A percentile compares a stretch with the other conserved stretches of the same genome.
Evolutionary conservation across 1,284 basidiomycete species (phyloP).

Genomic region (Puccinia triticina): DNA sequence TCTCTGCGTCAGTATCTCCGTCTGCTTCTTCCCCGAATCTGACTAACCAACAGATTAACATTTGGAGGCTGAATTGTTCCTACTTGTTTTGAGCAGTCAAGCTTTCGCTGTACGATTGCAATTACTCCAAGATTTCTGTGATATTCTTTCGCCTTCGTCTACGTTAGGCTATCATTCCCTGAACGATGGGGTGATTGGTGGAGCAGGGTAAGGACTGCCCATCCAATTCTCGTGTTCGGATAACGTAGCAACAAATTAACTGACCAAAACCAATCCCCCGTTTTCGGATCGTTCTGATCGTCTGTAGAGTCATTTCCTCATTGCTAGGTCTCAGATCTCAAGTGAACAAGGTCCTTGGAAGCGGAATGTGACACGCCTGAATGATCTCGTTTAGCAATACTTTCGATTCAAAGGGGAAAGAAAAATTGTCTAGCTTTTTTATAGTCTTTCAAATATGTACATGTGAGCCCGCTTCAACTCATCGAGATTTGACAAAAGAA

Average conservation of each 20-base stretch:
- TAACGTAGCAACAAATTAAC: neutral
- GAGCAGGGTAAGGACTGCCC: constrained; percentile 70
- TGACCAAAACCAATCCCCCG: neutral
- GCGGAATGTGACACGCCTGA: neutral
- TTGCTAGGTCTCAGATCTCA: constrained; percentile 44
- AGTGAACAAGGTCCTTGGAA: constrained; percentile 46
- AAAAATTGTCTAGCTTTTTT: neutral
- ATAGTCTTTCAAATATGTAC: too few relatives aligned
- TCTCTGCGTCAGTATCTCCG: constrained; percentile 11
- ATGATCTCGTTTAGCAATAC: neutral
- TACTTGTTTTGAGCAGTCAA: constrained; percentile 63
- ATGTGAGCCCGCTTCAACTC: too few relatives aligned
- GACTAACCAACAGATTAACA: constrained; percentile 52
- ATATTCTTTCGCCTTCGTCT: constrained; percentile 86
- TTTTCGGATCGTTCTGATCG: neutral
- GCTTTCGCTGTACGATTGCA: constrained; percentile 72
- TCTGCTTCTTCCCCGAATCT: constrained; percentile 32
- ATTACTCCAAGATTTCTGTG: constrained; percentile 77
- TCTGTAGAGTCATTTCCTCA: constrained; percentile 39
- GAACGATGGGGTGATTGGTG: constrained; percentile 82
- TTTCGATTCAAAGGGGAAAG: neutral
- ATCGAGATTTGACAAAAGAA: too few relatives aligned
- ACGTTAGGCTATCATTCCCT: constrained; percentile 76
- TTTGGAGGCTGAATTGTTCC: neutral
- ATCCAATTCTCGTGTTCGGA: neutral